These are phyloP conservation scores for Chalciporus pseudorubinellus DNA, from an alignment of 768 basidiomycete genomes.

Conservation along the genomic window DNA sequence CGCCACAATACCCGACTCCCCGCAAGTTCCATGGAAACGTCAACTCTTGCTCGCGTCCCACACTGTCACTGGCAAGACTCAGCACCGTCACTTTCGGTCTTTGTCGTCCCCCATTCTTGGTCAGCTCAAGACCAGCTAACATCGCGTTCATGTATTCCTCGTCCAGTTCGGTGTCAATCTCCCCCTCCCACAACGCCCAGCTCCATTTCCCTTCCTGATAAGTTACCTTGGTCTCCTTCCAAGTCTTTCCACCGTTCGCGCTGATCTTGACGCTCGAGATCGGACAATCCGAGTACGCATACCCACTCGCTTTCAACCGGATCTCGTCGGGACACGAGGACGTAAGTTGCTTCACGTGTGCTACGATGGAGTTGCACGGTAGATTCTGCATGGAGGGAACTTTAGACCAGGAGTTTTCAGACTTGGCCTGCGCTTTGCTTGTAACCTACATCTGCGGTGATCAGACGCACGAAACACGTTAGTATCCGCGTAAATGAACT, in stretches of 20 bases:
- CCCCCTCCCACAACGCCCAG: conserved; percentile 69
- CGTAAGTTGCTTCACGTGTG: conserved; percentile 16
- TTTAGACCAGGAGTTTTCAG: conserved; percentile 45
- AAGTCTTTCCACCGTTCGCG: conserved; percentile 49
- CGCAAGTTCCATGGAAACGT: conserved; percentile 63
- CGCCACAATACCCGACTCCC: conserved; percentile 49
- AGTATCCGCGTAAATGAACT: conserved; percentile 9
- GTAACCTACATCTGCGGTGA: conserved; percentile 17
- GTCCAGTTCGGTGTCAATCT: conserved; percentile 34
- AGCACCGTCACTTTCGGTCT: conserved; percentile 25
- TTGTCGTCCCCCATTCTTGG: conserved; percentile 7
- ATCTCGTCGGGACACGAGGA: conserved; percentile 19
- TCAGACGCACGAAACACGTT: neutral
- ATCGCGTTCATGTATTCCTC: conserved; percentile 19
- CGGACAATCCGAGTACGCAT: conserved; percentile 51
- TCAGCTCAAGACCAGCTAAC: neutral
- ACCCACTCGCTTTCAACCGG: conserved; percentile 46
- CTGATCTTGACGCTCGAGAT: conserved; percentile 51
- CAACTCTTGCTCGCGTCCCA: conserved; percentile 47
- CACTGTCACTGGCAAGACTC: conserved; percentile 53
- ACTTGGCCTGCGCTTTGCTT: conserved; percentile 23
- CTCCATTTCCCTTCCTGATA: conserved; percentile 69
- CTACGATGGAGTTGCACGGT: conserved; percentile 62
- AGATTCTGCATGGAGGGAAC: conserved; percentile 58
- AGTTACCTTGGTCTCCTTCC: conserved; percentile 49